These are phyloP conservation scores for Volvox carteri DNA, from an alignment of 163 green algal species.

Conservation along the genomic window DNA sequence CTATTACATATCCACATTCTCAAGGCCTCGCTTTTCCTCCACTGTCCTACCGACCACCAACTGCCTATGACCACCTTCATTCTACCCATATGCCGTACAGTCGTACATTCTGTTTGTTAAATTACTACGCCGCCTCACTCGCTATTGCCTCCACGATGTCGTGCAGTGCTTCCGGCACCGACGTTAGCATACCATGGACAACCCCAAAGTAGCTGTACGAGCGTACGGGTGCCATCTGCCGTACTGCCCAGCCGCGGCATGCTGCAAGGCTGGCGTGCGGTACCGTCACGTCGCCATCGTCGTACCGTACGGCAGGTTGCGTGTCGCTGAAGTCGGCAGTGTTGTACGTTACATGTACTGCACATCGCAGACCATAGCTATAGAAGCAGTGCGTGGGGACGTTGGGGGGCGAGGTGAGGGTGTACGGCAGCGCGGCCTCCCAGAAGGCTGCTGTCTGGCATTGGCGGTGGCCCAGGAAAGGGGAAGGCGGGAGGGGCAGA, in stretches of 20 bases:
- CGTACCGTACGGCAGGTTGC: background rate
- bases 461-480: no score
- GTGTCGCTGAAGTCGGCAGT: constrained; percentile 4
- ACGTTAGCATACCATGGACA: constrained; percentile 41
- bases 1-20: no score
- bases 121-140: background rate
- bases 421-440: background rate
- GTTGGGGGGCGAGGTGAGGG: constrained; percentile 16
- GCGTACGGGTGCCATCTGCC: constrained; percentile 27
- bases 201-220: constrained; percentile 14
- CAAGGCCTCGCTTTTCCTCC: no score
- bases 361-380: constrained; percentile 29
- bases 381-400: constrained; percentile 55
- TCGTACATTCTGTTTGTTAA: no score
- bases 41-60: no score
- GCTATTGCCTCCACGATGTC: constrained; percentile 46
- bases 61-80: no score
- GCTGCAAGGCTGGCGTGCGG: constrained; percentile 32
- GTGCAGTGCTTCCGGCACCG: constrained; percentile 1
- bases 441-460: constrained; percentile 43
- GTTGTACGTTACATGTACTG: constrained; percentile 4
- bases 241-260: constrained; percentile 14
- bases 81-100: no score
- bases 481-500: no score
- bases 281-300: constrained; percentile 46